Conservation (phyloP, 2,329 filamentous ascomycete species). For the Alternaria hordeiaustralica region DNA sequence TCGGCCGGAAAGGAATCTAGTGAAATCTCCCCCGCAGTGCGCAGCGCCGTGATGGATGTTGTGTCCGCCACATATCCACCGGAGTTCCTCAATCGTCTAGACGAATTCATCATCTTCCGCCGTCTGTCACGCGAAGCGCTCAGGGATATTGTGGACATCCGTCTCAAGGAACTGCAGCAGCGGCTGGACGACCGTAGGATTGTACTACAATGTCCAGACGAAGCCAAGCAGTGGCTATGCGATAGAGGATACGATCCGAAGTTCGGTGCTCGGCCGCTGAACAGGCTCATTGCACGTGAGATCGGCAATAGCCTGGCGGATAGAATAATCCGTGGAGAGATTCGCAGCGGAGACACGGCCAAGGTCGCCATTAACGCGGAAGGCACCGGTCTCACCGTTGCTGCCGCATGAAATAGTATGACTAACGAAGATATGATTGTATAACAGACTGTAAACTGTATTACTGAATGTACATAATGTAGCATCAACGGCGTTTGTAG, state of each 20-base stretch:
- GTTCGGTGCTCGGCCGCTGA: slow-evolving; percentile 89
- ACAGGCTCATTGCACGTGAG: slow-evolving; percentile 87
- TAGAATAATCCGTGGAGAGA: slow-evolving; percentile 84
- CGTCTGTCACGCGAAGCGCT: slow-evolving; percentile 79
- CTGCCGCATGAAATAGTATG: slow-evolving; percentile 15
- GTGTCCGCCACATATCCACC: slow-evolving; percentile 79
- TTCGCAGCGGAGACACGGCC: slow-evolving; percentile 77
- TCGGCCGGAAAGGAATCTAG: slow-evolving; percentile 62
- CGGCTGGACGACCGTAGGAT: slow-evolving; percentile 88
- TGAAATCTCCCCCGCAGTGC: slow-evolving; percentile 75
- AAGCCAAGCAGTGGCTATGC: slow-evolving; percentile 85
- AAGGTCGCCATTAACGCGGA: slow-evolving; percentile 70
- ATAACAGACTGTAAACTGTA: slow-evolving; percentile 15
- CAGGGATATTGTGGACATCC: slow-evolving; percentile 91
- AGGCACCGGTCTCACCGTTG: slow-evolving; percentile 34
- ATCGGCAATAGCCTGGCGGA: slow-evolving; percentile 89
- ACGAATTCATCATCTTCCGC: slow-evolving; percentile 97
- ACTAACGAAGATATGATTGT: slow-evolving; percentile 33
- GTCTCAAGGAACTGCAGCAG: slow-evolving; percentile 80
- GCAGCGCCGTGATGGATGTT: slow-evolving; percentile 85
- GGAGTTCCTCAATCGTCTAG: slow-evolving; percentile 95
- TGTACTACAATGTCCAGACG: slow-evolving; percentile 70
- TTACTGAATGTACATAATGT: slow-evolving; percentile 19
- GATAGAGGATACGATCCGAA: slow-evolving; percentile 89
- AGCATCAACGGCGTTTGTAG: slow-evolving; percentile 12